phyloP scores from a whole-genome alignment of 352 stramenopile species.

The Globisporangium uncinulatum region DNA sequence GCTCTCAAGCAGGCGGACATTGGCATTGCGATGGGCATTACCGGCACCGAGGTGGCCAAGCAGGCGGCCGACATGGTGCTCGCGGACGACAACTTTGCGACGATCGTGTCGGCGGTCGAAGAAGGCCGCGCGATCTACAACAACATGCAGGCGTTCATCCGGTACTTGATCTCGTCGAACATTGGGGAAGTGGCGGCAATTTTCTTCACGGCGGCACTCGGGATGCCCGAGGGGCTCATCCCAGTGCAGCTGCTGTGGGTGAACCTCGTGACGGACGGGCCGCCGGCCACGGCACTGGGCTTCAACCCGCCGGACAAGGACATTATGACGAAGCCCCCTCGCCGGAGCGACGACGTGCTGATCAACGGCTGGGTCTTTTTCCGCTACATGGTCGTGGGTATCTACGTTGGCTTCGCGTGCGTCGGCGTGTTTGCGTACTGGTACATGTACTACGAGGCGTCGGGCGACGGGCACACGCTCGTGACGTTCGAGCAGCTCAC shows the following conservation, averaged over 20 bases:
- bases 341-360: slow-evolving; percentile 94
- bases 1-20: slow-evolving; percentile 98
- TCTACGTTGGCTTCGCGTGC: slow-evolving; percentile 90
- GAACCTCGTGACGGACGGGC: slow-evolving; percentile 99
- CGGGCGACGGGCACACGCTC: slow-evolving; percentile 89
- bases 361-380: slow-evolving; percentile 98
- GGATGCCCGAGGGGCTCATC: slow-evolving; percentile 96
- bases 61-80: slow-evolving; percentile 98
- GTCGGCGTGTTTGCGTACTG: slow-evolving; percentile 93
- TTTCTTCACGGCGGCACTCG: slow-evolving; percentile 95
- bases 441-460: slow-evolving; percentile 91
- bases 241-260: slow-evolving; percentile 99
- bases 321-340: slow-evolving; percentile 96
- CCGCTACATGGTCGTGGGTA: slow-evolving; percentile 95
- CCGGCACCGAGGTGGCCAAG: slow-evolving; percentile 97
- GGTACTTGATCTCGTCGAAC: slow-evolving; percentile 99
- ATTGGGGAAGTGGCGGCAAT: slow-evolving; percentile 99
- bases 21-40: slow-evolving; percentile 98
- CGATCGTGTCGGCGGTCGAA: slow-evolving; percentile 93
- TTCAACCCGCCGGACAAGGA: slow-evolving; percentile 98
- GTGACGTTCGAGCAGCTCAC: slow-evolving; percentile 89
- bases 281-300: slow-evolving; percentile 95
- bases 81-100: slow-evolving; percentile 98
- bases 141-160: slow-evolving; percentile 99
- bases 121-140: slow-evolving; percentile 89